phyloP scores from a whole-genome alignment of 1,139 yeast genomes.

The Wickerhamomyces sp. region DNA sequence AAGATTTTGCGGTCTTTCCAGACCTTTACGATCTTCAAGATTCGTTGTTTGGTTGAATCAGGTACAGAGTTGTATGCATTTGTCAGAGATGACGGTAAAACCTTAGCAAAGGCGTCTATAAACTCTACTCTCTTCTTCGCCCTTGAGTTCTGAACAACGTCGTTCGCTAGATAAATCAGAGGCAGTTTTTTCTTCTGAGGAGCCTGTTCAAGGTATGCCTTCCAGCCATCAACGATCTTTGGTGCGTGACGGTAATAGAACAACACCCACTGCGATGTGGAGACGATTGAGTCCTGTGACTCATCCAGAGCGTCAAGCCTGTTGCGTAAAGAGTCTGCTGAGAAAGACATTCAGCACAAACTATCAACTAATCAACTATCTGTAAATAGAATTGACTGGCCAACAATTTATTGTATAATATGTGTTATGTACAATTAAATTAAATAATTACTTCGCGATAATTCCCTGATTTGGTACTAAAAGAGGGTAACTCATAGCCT shows the following conservation, averaged over 20 bases:
- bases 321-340: constrained; percentile 48
- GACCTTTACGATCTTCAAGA: constrained; percentile 62
- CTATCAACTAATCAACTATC: too few relatives aligned
- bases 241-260: constrained; percentile 69
- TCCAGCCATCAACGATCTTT: constrained; percentile 63
- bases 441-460: background rate
- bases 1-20: constrained; percentile 73
- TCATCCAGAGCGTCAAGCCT: constrained; percentile 63
- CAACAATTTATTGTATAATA: too few relatives aligned
- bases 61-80: constrained; percentile 35
- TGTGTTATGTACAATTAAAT: too few relatives aligned
- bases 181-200: constrained; percentile 49
- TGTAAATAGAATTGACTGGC: too few relatives aligned
- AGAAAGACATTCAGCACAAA: constrained; percentile 65
- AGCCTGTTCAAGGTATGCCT: constrained; percentile 35
- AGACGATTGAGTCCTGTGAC: constrained; percentile 78
- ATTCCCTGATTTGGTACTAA: background rate
- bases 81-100: constrained; percentile 37
- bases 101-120: constrained; percentile 50
- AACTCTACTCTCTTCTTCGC: constrained; percentile 61
- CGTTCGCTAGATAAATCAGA: constrained; percentile 72
- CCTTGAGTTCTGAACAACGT: constrained; percentile 77
- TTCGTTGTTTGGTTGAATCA: constrained; percentile 44
- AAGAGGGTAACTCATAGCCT: too few relatives aligned
- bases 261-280: constrained; percentile 81